phyloP scores from a whole-genome alignment of 2,329 filamentous ascomycete genomes.

The Arthrobotrys iridis region DNA sequence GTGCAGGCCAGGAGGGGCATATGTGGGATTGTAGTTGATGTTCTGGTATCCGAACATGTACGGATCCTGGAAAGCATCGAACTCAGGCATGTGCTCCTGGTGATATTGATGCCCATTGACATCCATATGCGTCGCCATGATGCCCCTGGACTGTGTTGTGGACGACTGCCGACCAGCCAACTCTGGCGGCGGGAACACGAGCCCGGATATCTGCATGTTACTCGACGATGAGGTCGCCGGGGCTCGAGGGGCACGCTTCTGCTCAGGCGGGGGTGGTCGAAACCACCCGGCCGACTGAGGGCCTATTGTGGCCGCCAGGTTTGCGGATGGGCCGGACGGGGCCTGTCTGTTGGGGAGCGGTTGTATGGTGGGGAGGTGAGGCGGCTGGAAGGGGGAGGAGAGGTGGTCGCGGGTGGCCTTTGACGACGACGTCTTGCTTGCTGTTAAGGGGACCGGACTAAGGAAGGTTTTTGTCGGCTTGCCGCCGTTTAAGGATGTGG shows the following conservation, averaged over 20 bases:
- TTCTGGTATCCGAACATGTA: constrained; percentile 52
- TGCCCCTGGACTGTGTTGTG: constrained; percentile 42
- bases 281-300: constrained; percentile 53
- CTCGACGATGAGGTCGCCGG: constrained; percentile 50
- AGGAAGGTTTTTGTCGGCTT: constrained; percentile 24
- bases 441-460: constrained; percentile 47
- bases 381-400: constrained; percentile 53
- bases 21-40: constrained; percentile 44
- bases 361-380: constrained; percentile 54
- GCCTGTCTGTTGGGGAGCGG: constrained; percentile 51
- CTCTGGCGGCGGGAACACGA: constrained; percentile 47
- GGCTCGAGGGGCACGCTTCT: constrained; percentile 45
- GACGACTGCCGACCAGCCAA: constrained; percentile 51
- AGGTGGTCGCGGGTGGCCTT: constrained; percentile 54
- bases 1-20: constrained; percentile 41
- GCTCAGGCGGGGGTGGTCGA: constrained; percentile 52
- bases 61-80: constrained; percentile 49
- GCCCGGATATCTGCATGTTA: constrained; percentile 53
- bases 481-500: constrained; percentile 33
- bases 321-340: constrained; percentile 51
- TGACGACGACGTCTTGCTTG: constrained; percentile 55
- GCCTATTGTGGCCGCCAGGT: constrained; percentile 53
- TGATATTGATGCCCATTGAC: constrained; percentile 52
- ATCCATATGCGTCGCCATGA: constrained; percentile 51
- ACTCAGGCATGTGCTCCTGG: constrained; percentile 52